phyloP scores from a whole-genome alignment of 2,329 filamentous ascomycete genomes.

The Myriosclerotinia curreyana region DNA sequence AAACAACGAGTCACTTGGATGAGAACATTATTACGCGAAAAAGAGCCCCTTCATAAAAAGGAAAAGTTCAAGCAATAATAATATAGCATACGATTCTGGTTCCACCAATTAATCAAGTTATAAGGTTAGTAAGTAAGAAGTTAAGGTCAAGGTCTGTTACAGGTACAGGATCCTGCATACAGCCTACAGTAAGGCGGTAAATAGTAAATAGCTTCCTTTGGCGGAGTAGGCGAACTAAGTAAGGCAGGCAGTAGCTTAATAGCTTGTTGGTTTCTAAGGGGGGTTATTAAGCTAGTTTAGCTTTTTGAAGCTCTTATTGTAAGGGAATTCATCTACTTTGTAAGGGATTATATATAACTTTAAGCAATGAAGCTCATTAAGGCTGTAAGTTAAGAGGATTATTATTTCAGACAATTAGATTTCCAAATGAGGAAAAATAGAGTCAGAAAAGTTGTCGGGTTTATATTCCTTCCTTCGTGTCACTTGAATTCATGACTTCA shows the following conservation, averaged over 20 bases:
- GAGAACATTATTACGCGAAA: neutral
- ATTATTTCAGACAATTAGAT: neutral
- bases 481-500: neutral
- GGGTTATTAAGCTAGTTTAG: too few species aligned
- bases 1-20: neutral
- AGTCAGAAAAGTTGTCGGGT: neutral
- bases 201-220: neutral
- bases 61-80: too few species aligned
- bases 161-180: conserved; percentile 10
- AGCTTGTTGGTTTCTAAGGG: neutral
- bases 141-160: conserved; percentile 1
- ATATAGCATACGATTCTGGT: neutral
- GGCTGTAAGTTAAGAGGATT: too few species aligned
- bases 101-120: neutral
- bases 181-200: neutral
- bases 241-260: too few species aligned
- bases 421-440: neutral
- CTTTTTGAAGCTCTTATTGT: too few species aligned
- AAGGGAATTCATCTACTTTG: too few species aligned
- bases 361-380: too few species aligned
- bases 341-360: too few species aligned
- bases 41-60: neutral
- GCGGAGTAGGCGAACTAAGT: neutral
- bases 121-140: neutral
- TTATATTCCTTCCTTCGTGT: neutral